Conservation (phyloP, 1,139 yeast genomes). For the Hyphopichia burtonii region DNA sequence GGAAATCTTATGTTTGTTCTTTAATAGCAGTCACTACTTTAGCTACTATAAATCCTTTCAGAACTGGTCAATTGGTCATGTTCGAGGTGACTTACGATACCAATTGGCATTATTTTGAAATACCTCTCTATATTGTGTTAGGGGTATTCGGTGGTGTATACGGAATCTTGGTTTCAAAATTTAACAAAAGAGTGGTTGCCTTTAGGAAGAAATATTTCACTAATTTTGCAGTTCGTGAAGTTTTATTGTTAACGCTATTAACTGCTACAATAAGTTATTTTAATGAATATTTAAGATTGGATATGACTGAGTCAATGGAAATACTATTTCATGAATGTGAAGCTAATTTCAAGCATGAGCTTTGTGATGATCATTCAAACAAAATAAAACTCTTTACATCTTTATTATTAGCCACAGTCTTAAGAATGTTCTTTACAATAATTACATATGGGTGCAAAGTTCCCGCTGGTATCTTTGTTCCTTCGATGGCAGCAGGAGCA, state of each 20-base stretch:
- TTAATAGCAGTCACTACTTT: conserved; percentile 82
- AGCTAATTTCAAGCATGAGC: conserved; percentile 34
- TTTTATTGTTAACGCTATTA: conserved; percentile 58
- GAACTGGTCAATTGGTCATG: conserved; percentile 91
- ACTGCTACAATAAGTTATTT: conserved; percentile 82
- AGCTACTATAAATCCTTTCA: conserved; percentile 78
- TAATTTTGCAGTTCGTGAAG: conserved; percentile 66
- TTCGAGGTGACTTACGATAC: conserved; percentile 85
- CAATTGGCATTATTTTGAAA: conserved; percentile 84
- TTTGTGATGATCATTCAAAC: conserved; percentile 50
- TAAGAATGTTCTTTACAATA: conserved; percentile 70
- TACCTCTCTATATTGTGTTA: conserved; percentile 72
- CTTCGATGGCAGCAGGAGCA: conserved; percentile 96
- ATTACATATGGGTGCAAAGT: conserved; percentile 89
- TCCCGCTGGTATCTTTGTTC: conserved; percentile 95
- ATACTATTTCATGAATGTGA: conserved; percentile 83
- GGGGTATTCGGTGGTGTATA: conserved; percentile 92
- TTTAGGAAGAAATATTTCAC: conserved; percentile 72
- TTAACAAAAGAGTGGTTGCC: conserved; percentile 74
- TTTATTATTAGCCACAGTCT: conserved; percentile 66
- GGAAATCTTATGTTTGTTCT: conserved; percentile 92
- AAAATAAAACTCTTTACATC: conserved; percentile 41
- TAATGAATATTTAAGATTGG: conserved; percentile 75
- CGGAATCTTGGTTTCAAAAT: conserved; percentile 78
- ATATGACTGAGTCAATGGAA: conserved; percentile 97